These are phyloP conservation scores for Apiospora malaysiana DNA, from an alignment of 2,329 filamentous ascomycete species.

Conservation along the genomic window DNA sequence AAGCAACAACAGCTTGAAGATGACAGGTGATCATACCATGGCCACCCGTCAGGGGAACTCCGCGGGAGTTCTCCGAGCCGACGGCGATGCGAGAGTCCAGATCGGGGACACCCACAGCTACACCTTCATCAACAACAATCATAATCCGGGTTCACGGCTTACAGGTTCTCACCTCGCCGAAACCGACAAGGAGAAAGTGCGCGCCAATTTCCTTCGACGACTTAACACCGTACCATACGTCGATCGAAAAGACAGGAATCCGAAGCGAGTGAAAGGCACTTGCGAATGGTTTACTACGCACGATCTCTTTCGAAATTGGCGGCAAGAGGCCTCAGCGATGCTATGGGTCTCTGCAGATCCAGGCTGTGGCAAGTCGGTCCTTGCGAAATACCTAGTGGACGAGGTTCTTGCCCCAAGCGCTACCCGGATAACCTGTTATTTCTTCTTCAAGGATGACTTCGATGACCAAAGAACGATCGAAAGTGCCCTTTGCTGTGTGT, in stretches of 20 bases:
- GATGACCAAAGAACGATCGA: slow-evolving; percentile 40
- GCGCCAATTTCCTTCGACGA: background rate
- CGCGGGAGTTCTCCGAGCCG: background rate
- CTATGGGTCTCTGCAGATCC: slow-evolving; percentile 50
- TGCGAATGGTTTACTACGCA: slow-evolving; percentile 31
- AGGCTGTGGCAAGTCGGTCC: slow-evolving; percentile 51
- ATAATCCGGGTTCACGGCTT: background rate
- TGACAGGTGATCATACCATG: background rate
- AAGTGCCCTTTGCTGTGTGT: slow-evolving; percentile 41
- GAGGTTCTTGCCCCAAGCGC: slow-evolving; percentile 29
- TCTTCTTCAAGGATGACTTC: slow-evolving; percentile 52
- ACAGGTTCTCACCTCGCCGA: background rate
- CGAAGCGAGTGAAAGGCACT: slow-evolving; percentile 25
- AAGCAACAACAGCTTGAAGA: background rate
- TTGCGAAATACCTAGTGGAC: slow-evolving; percentile 45
- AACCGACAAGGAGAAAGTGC: background rate
- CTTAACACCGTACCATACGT: slow-evolving; percentile 23
- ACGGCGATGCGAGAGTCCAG: slow-evolving; percentile 8
- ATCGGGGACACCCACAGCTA: slow-evolving; percentile 4
- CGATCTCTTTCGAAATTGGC: slow-evolving; percentile 28
- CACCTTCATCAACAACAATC: background rate
- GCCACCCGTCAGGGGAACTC: background rate
- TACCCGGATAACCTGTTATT: slow-evolving; percentile 43
- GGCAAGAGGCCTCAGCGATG: slow-evolving; percentile 29
- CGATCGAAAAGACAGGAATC: slow-evolving; percentile 30